These are phyloP conservation scores for Scutellaria galericulata DNA, from an alignment of 257 asterid genomes.

Conservation along the genomic window DNA sequence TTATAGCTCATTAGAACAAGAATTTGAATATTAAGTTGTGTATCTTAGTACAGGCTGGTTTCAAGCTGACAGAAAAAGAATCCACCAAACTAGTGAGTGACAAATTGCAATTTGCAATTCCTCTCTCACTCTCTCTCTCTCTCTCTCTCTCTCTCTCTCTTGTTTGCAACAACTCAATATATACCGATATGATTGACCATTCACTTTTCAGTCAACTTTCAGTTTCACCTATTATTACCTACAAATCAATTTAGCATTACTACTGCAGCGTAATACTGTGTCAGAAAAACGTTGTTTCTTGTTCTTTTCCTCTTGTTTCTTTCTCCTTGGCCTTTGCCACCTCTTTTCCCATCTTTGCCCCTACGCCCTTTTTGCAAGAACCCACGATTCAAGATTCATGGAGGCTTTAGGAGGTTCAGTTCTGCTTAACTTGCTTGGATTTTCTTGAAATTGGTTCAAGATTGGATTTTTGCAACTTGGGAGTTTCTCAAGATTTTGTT, in stretches of 20 bases:
- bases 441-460: constrained; percentile 32
- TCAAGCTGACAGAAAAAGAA: not conserved
- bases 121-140: constrained; percentile 11
- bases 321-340: constrained; percentile 24
- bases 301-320: constrained; percentile 28
- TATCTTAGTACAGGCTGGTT: not conserved
- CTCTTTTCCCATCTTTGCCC: constrained; percentile 38
- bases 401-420: constrained; percentile 31
- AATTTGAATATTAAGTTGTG: too few species aligned
- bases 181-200: constrained; percentile 38
- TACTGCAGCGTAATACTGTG: not conserved
- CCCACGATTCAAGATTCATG: constrained; percentile 46
- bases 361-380: not conserved
- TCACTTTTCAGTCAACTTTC: constrained; percentile 44
- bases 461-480: constrained; percentile 12
- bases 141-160: not conserved
- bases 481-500: constrained; percentile 29
- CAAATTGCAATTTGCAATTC: not conserved
- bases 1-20: too few species aligned
- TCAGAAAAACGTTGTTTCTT: constrained; percentile 21
- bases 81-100: not conserved
- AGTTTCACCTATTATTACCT: constrained; percentile 31
- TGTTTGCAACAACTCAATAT: not conserved
- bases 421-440: constrained; percentile 25
- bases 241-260: constrained; percentile 9